Conservation (phyloP, 2,329 filamentous ascomycete species). For the Talaromyces sp. region DNA sequence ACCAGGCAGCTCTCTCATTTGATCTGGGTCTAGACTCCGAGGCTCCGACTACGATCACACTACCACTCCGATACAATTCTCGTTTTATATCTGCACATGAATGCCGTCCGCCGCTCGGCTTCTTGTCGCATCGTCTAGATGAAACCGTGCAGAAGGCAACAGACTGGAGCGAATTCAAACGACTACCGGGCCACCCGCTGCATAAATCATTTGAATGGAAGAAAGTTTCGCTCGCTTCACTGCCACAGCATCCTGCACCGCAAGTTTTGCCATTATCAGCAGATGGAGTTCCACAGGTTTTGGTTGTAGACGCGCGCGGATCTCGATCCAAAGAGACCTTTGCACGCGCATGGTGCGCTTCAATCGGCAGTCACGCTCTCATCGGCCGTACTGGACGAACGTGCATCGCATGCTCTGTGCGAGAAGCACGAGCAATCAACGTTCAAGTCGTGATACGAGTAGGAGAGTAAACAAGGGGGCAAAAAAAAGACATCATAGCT, state of each 20-base stretch:
- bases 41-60: constrained; percentile 27
- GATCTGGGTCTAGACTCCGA: constrained; percentile 9
- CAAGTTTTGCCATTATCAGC: constrained; percentile 5
- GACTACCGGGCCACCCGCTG: constrained; percentile 43
- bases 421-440: constrained; percentile 45
- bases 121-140: constrained; percentile 19
- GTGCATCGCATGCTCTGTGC: constrained; percentile 46
- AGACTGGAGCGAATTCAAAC: constrained; percentile 21
- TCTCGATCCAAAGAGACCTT: constrained; percentile 42
- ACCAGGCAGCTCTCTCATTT: constrained; percentile 33
- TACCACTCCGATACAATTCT: constrained; percentile 54
- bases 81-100: constrained; percentile 59
- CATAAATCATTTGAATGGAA: constrained; percentile 39
- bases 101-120: constrained; percentile 51
- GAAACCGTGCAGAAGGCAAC: constrained; percentile 3
- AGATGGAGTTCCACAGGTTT: constrained; percentile 23
- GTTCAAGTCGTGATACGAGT: constrained; percentile 45
- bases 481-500: constrained; percentile 5
- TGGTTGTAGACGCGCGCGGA: constrained; percentile 42
- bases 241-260: constrained; percentile 23
- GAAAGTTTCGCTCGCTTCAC: constrained; percentile 32
- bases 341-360: constrained; percentile 49
- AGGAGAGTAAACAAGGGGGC: constrained; percentile 20
- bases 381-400: constrained; percentile 44
- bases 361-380: constrained; percentile 45